Conservation (phyloP, 257 asterid genomes). For the Fraxinus excelsior region DNA sequence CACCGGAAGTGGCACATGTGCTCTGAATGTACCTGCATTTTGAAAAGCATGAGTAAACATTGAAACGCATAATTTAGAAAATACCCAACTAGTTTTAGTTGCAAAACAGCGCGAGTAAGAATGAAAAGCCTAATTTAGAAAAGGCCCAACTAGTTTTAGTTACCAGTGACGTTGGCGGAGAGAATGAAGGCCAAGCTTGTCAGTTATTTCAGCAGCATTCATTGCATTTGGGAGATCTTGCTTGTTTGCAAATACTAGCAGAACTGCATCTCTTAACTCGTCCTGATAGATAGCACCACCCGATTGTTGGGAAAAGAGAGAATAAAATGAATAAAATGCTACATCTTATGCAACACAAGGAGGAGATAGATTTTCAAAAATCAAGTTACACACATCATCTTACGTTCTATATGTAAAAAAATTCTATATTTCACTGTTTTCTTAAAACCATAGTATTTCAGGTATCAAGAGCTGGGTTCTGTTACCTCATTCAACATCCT, state of each 20-base stretch:
- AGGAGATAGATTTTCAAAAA: not conserved
- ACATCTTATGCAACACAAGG: not conserved
- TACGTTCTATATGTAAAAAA: not conserved
- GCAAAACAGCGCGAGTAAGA: constrained; percentile 12
- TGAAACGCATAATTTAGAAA: not conserved
- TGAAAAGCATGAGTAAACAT: not conserved
- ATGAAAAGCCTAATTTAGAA: not conserved
- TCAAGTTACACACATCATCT: not conserved
- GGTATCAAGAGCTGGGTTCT: not conserved
- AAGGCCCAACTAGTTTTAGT: not conserved
- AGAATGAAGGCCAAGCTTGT: constrained; percentile 68
- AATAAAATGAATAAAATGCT: not conserved
- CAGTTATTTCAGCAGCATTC: constrained; percentile 71
- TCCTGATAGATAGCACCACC: constrained; percentile 33
- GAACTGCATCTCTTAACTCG: constrained; percentile 61
- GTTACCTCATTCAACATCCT: constrained; percentile 53
- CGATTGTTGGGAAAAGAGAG: not conserved
- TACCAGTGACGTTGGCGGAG: constrained; percentile 69
- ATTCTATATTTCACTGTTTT: not conserved
- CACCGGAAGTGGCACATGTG: constrained; percentile 53
- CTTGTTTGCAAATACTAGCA: constrained; percentile 64
- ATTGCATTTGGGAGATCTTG: constrained; percentile 75
- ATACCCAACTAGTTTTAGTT: not conserved
- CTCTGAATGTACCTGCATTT: constrained; percentile 53
- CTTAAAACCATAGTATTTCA: not conserved